These are phyloP conservation scores for Quercus phellos DNA, from an alignment of 331 rosid genomes.

Conservation along the genomic window DNA sequence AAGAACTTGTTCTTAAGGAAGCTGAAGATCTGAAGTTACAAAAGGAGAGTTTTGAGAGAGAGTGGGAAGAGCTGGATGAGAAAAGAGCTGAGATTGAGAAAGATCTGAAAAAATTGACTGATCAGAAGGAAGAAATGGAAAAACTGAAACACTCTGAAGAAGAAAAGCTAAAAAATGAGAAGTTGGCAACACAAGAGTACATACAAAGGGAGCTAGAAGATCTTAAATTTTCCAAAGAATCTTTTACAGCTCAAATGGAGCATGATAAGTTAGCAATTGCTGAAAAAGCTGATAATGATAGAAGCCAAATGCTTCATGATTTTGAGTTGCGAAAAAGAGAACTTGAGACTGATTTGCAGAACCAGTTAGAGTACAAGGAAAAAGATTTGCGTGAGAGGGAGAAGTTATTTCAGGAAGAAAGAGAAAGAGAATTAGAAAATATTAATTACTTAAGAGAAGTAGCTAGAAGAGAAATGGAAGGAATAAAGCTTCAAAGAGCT, in stretches of 20 bases:
- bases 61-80: constrained; percentile 92
- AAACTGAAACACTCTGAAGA: constrained; percentile 62
- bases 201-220: constrained; percentile 67
- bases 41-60: constrained; percentile 87
- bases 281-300: constrained; percentile 64
- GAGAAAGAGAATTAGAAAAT: constrained; percentile 61
- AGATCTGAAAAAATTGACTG: constrained; percentile 55
- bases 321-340: constrained; percentile 63
- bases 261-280: constrained; percentile 59
- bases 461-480: constrained; percentile 88
- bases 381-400: constrained; percentile 63
- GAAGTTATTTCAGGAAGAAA: constrained; percentile 67
- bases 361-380: constrained; percentile 73
- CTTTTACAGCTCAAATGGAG: constrained; percentile 76
- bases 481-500: constrained; percentile 63
- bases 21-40: constrained; percentile 86
- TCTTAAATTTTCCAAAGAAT: constrained; percentile 73
- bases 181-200: constrained; percentile 42
- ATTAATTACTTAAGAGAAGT: constrained; percentile 73
- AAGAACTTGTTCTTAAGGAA: constrained; percentile 78
- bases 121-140: constrained; percentile 64
- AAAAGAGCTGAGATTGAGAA: constrained; percentile 73
- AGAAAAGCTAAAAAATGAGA: constrained; percentile 72
- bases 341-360: constrained; percentile 80
- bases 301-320: constrained; percentile 75